A percentile compares a stretch with the other conserved stretches of the same genome.
Conservation (phyloP, 2,329 filamentous ascomycete genomes). For the Xylariales sp. region DNA sequence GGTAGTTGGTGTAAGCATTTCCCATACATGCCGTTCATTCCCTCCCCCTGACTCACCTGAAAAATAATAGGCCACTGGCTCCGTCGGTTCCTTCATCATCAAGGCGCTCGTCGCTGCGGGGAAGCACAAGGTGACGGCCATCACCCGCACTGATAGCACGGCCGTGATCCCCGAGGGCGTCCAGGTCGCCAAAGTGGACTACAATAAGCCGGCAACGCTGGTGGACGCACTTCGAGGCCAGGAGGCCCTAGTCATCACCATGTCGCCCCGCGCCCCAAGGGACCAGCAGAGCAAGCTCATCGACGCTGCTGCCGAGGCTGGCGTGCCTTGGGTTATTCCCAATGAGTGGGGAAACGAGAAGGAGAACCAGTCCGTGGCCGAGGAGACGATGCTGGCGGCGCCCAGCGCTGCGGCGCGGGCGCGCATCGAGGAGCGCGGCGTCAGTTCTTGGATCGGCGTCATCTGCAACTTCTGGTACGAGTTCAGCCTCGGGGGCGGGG, state of each 20-base stretch:
- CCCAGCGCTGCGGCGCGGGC: constrained; percentile 16
- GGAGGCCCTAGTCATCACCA: constrained; percentile 54
- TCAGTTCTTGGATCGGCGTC: constrained; percentile 38
- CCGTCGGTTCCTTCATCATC: constrained; percentile 32
- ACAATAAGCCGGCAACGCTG: constrained; percentile 37
- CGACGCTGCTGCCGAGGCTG: constrained; percentile 49
- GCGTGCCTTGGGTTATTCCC: constrained; percentile 34
- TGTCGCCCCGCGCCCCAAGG: constrained; percentile 35
- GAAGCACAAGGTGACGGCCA: constrained; percentile 47
- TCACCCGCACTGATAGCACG: constrained; percentile 39
- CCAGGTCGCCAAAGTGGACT: constrained; percentile 37
- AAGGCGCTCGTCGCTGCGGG: constrained; percentile 38
- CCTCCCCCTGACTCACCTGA: neutral
- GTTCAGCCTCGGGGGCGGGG: constrained; percentile 38
- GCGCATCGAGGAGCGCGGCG: constrained; percentile 34
- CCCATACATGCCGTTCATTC: too few relatives aligned
- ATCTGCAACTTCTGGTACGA: constrained; percentile 50
- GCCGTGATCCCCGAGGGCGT: constrained; percentile 40
- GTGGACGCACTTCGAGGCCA: constrained; percentile 47
- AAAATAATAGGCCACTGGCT: constrained; percentile 36
- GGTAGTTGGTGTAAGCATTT: constrained; percentile 46
- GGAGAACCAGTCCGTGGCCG: constrained; percentile 28
- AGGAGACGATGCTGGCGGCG: constrained; percentile 23
- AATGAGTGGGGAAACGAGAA: constrained; percentile 35
- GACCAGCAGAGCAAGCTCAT: constrained; percentile 46